Evolutionary conservation across 148 eudicot genomes (phyloP), one percentile per base, ranked within the genome.

Genomic region (Selenicereus undatus): DNA sequence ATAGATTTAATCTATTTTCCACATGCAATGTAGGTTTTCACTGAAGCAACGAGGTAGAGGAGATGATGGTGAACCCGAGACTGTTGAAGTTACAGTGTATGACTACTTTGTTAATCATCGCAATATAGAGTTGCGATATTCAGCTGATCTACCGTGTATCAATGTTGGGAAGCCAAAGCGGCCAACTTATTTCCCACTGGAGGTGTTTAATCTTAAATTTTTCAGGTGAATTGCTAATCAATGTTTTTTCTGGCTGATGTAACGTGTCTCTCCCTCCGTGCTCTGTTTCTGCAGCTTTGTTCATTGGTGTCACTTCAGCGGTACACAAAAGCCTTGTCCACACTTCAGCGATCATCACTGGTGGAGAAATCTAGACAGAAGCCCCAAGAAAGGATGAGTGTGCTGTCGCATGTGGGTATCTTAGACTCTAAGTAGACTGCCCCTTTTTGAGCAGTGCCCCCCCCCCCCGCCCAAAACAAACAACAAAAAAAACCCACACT

Each of bases 81-180:
- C 79, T 21, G 12, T 82, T 27, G 88, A 87, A 81, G 71, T 92
- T 8, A 88, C 91, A 14, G 93, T 88, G 11, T 88, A 85, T 82
- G 92, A 91, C 13, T 93, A 89, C 76, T 93, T 89, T 84, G 82
- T 83, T 12, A 75, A 87, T 2, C 76, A 85, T 51, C 90, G 88
- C 6, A 70, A 82, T 1, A 90, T 90, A 43, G 87, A 86, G 36
- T 78, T 91, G 65, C 78, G 72, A 1, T 84, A 78, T 39, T 90
- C 97, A 27, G 89, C 77, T 22, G 88, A 86, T 45, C 82, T 87
- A 6, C 97, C 97, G 17, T 92, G 97, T 81, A 78, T 92, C 43
- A 89, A 92, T 84, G 94, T 92, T 16, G 94, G 97, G 26, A 92
- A 86, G 77, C 90, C 92, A 8, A 91, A 92, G 82, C 83, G 90